These are phyloP conservation scores for Wickerhamiella domercqiae DNA, from an alignment of 805 yeast genomes.

Conservation along the genomic window DNA sequence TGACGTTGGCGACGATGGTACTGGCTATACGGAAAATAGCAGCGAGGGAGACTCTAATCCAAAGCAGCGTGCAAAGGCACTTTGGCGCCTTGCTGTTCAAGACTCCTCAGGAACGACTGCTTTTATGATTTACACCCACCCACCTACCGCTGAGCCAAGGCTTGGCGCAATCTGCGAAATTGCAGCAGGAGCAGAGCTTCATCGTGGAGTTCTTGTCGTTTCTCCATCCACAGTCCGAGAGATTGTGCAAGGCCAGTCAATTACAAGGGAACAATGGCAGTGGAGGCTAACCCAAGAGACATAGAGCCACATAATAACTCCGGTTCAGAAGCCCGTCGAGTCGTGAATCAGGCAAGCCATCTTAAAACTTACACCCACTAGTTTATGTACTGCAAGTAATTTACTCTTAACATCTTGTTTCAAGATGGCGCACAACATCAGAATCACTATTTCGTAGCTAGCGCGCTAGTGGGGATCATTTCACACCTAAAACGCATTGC, in stretches of 20 bases:
- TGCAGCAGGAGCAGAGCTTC: constrained; percentile 5
- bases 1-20: constrained; percentile 2
- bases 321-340: too few relatives aligned
- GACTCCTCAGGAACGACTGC: constrained; percentile 8
- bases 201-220: constrained; percentile 11
- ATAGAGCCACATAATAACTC: too few relatives aligned
- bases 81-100: constrained; percentile 5
- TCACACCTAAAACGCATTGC: too few relatives aligned
- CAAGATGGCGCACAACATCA: too few relatives aligned
- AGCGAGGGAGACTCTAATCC: not conserved
- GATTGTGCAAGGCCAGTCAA: not conserved
- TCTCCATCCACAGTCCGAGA: not conserved
- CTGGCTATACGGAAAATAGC: not conserved
- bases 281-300: constrained; percentile 1
- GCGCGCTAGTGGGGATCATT: too few relatives aligned
- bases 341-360: not conserved
- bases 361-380: not conserved
- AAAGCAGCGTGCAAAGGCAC: not conserved
- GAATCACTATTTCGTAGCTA: too few relatives aligned
- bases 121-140: constrained; percentile 3
- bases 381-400: too few relatives aligned
- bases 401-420: too few relatives aligned
- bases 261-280: constrained; percentile 1
- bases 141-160: not conserved
- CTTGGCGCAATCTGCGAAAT: constrained; percentile 3